phyloP scores from a whole-genome alignment of 1,139 yeast genomes.

The Saccharomyces hybrid region DNA sequence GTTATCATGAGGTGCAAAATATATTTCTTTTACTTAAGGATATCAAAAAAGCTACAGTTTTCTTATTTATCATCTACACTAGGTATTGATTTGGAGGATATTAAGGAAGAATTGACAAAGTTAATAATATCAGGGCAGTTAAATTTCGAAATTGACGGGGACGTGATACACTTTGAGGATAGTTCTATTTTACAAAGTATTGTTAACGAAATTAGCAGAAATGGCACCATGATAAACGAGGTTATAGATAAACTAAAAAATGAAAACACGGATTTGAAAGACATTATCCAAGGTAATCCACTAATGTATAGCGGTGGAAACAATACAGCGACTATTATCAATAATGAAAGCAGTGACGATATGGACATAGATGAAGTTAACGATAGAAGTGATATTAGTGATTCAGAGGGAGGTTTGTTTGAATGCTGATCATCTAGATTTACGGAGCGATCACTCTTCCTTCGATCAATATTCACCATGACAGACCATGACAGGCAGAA shows the following conservation, averaged over 20 bases:
- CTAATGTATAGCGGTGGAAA: background rate
- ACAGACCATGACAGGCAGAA: background rate
- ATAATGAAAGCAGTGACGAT: conserved; percentile 5
- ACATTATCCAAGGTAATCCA: background rate
- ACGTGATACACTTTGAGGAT: conserved; percentile 13
- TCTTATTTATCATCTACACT: conserved; percentile 23
- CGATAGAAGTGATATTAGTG: conserved; percentile 8
- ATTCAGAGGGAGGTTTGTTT: background rate
- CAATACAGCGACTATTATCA: background rate
- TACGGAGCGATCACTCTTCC: background rate
- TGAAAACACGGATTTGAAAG: conserved; percentile 7
- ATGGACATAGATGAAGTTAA: conserved; percentile 15
- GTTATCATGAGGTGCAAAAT: conserved; percentile 23
- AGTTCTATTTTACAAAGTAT: conserved; percentile 10
- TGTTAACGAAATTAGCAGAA: conserved; percentile 7
- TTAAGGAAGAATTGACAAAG: conserved; percentile 14
- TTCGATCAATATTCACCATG: background rate
- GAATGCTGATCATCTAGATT: background rate
- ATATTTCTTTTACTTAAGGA: conserved; percentile 25
- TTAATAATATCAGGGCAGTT: conserved; percentile 16
- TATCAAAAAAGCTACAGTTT: conserved; percentile 19
- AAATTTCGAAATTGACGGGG: conserved; percentile 20
- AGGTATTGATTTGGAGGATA: conserved; percentile 14
- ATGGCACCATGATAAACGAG: conserved; percentile 8
- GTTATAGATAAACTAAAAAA: conserved; percentile 6